Base-by-base conservation (phyloP, 164 flowering plant species). In the Buxus sempervirens region DNA sequence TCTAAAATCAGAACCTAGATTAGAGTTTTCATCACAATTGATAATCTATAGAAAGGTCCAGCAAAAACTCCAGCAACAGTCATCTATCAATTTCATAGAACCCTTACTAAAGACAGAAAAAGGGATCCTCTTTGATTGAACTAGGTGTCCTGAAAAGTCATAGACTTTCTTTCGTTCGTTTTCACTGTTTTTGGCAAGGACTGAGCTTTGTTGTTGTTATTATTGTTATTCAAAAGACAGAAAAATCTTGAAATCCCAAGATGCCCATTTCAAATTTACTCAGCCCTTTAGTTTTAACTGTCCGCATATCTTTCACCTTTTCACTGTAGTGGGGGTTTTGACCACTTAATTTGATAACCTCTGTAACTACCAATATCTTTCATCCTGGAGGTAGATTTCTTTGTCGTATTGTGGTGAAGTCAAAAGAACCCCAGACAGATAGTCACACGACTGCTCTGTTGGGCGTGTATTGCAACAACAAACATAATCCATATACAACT, bases 161-260 rank as follows among this genome's bases (percentile, higher is more conserved):
- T 71, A 77, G 58, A 65, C 81, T 79, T 79, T 75, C 79, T 78
- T 82, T 32, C 38, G 38, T 32, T 75, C 77, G 75, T 71, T 80
- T 85, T 81, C 82, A 78, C 80, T 79, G 77, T 84, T 81, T 80
- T 73, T 70, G 80, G 83, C 61, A 76, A 78, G 64, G 66, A 75
- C 77, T 72, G 66, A 66, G 55, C 18, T 62, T 62, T 32, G 38
- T 7, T 32, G 38, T 32, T 32, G 38, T 32, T 32, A 3, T 32
- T 3, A 7, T 32, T 32, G 64, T 58, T 72, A 38, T 68, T 67
- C 68, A 60, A 70, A 66, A 74, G 75, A 68, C 72, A 76, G 15
- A 20, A 23, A 62, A 24, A 57, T 56, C 48, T 62, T 66, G 60
- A 67, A 72, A 71, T 75, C 63, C 65, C 53, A 56, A 73, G 54